Conservation (phyloP, 1,139 yeast genomes). For the Hyphopichia khmerensis region DNA sequence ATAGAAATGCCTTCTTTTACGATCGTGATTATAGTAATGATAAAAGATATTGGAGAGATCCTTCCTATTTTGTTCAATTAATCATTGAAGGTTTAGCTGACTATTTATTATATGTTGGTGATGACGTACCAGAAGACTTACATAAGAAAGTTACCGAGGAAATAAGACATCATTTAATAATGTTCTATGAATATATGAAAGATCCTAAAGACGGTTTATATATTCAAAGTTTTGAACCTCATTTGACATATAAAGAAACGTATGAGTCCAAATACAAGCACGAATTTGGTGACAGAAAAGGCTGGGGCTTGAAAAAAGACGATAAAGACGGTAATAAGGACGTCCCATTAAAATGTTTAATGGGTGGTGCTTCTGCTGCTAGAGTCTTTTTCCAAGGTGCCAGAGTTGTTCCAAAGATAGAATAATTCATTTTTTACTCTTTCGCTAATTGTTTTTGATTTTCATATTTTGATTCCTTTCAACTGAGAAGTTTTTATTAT, state of each 20-base stretch:
- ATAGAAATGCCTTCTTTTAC: constrained; percentile 55
- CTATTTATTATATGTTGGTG: constrained; percentile 50
- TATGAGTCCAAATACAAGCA: constrained; percentile 49
- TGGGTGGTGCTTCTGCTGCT: constrained; percentile 69
- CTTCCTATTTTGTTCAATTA: constrained; percentile 63
- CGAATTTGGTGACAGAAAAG: constrained; percentile 57
- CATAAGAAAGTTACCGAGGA: constrained; percentile 40
- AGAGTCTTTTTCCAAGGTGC: constrained; percentile 70
- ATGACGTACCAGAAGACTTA: constrained; percentile 42
- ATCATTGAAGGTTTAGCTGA: constrained; percentile 71
- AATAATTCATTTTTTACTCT: constrained; percentile 6
- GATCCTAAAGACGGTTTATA: constrained; percentile 63
- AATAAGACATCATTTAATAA: constrained; percentile 48
- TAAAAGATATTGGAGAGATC: constrained; percentile 64
- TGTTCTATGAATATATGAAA: constrained; percentile 56
- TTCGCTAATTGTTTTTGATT: background rate
- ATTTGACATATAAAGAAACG: constrained; percentile 49
- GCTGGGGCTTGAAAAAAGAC: constrained; percentile 51
- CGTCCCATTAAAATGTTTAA: constrained; percentile 52
- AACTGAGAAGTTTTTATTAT: background rate
- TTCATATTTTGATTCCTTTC: background rate
- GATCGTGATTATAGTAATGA: constrained; percentile 63
- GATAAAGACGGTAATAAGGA: constrained; percentile 36
- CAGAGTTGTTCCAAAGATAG: constrained; percentile 44
- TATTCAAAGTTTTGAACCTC: constrained; percentile 62